These are phyloP conservation scores for Globisporangium recalcitrans DNA, from an alignment of 352 stramenopile species.

Conservation along the genomic window DNA sequence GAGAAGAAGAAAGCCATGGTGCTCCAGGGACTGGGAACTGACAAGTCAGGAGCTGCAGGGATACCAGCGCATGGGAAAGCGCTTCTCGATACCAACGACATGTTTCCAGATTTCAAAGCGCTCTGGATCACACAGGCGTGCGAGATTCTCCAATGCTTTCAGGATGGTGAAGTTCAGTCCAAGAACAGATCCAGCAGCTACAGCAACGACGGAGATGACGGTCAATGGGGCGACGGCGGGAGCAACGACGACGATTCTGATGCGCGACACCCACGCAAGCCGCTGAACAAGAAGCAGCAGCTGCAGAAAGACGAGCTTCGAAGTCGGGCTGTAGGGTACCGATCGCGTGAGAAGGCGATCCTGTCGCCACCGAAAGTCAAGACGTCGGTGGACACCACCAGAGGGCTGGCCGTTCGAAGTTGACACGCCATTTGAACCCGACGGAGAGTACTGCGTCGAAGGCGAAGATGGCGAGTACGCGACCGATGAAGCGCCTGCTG, in stretches of 20 bases:
- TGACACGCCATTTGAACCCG: slow-evolving; percentile 56
- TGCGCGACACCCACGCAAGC: slow-evolving; percentile 23
- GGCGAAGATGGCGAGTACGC: slow-evolving; percentile 17
- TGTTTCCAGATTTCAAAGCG: slow-evolving; percentile 26
- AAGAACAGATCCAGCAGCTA: slow-evolving; percentile 17
- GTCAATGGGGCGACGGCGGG: slow-evolving; percentile 9
- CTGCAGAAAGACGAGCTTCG: slow-evolving; percentile 63
- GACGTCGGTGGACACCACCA: slow-evolving; percentile 59
- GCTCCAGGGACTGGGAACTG: background rate
- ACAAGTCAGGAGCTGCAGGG: background rate
- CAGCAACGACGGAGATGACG: slow-evolving; percentile 15
- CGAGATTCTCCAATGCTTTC: slow-evolving; percentile 43
- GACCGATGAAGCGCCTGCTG: slow-evolving; percentile 5
- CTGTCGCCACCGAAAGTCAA: slow-evolving; percentile 48
- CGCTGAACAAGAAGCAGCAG: slow-evolving; percentile 49
- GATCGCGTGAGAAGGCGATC: slow-evolving; percentile 53
- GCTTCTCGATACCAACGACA: slow-evolving; percentile 37
- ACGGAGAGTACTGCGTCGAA: slow-evolving; percentile 19
- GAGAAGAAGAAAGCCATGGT: slow-evolving; percentile 43
- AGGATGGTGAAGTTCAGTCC: slow-evolving; percentile 26
- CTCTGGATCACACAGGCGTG: slow-evolving; percentile 59
- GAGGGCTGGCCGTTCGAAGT: slow-evolving; percentile 73
- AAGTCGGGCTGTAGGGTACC: slow-evolving; percentile 51
- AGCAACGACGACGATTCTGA: slow-evolving; percentile 18
- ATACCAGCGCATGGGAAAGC: slow-evolving; percentile 21